These are phyloP conservation scores for Durio zibethinus DNA, from an alignment of 345 rosid genomes.

Conservation along the genomic window DNA sequence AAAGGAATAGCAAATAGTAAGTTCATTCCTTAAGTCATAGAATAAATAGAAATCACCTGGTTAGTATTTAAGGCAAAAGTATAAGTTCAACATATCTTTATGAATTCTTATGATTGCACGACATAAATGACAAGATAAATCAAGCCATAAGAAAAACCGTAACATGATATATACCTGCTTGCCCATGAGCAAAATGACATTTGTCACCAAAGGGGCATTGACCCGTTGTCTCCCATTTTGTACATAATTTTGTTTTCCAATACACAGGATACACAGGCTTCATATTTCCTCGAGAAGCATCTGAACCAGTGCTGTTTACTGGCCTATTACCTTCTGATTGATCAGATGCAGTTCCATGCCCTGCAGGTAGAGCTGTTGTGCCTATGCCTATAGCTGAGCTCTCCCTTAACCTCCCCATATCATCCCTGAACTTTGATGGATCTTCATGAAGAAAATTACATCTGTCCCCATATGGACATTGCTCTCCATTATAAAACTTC, in stretches of 20 bases:
- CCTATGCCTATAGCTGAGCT: slow-evolving; percentile 70
- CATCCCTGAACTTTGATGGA: slow-evolving; percentile 80
- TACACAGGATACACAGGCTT: slow-evolving; percentile 71
- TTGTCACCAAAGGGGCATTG: slow-evolving; percentile 90
- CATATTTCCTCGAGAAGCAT: slow-evolving; percentile 18
- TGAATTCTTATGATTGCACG: no score
- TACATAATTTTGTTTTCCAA: slow-evolving; percentile 91
- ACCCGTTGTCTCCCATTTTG: slow-evolving; percentile 68
- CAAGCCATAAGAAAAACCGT: neutral
- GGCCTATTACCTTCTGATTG: slow-evolving; percentile 47
- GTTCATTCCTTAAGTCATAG: neutral
- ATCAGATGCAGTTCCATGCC: slow-evolving; percentile 34
- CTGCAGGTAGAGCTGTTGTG: slow-evolving; percentile 35
- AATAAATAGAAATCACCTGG: neutral
- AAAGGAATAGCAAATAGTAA: neutral
- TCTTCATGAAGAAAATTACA: slow-evolving; percentile 94
- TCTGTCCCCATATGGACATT: slow-evolving; percentile 91
- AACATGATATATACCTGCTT: slow-evolving; percentile 50
- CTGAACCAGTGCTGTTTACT: slow-evolving; percentile 19
- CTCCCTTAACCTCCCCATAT: slow-evolving; percentile 63
- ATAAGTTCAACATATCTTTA: no score
- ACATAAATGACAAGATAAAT: neutral
- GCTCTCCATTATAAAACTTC: slow-evolving; percentile 88
- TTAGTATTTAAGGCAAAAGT: neutral
- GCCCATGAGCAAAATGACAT: slow-evolving; percentile 95